Evolutionary conservation across 495 filamentous ascomycete species (phyloP).

Genomic region (Rusavskia elegans): DNA sequence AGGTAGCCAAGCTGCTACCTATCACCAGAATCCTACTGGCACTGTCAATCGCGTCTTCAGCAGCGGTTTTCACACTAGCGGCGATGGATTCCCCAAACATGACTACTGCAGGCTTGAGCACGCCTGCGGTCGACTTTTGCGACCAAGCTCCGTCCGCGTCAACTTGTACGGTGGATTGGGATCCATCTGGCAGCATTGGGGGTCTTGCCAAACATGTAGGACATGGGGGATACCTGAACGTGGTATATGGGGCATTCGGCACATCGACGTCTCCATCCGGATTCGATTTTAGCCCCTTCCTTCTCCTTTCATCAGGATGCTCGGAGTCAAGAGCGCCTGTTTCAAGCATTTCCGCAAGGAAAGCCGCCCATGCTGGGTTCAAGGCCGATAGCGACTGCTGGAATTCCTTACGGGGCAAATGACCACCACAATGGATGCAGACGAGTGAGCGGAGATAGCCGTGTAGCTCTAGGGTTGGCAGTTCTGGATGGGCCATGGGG

Average conservation of each 20-base stretch:
- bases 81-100: conserved; percentile 93
- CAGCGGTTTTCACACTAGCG: conserved; percentile 47
- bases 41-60: conserved; percentile 63
- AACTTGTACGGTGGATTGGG: conserved; percentile 41
- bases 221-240: conserved; percentile 48
- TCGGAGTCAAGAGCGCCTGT: conserved; percentile 63
- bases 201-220: conserved; percentile 59
- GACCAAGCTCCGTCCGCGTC: conserved; percentile 73
- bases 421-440: conserved; percentile 61
- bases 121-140: conserved; percentile 49
- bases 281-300: conserved; percentile 63
- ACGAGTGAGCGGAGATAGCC: conserved; percentile 69
- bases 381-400: conserved; percentile 60
- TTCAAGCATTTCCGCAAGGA: conserved; percentile 52
- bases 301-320: conserved; percentile 51
- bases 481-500: conserved; percentile 51
- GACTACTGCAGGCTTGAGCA: conserved; percentile 79
- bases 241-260: conserved; percentile 71
- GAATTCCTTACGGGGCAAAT: conserved; percentile 53
- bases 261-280: conserved; percentile 92
- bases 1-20: conserved; percentile 83
- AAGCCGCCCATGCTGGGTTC: conserved; percentile 76
- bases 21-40: conserved; percentile 61
- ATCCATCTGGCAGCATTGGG: conserved; percentile 41
- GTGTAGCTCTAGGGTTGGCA: conserved; percentile 73